phyloP scores from a whole-genome alignment of 345 rosid genomes.

The Melaleuca alternifolia region DNA sequence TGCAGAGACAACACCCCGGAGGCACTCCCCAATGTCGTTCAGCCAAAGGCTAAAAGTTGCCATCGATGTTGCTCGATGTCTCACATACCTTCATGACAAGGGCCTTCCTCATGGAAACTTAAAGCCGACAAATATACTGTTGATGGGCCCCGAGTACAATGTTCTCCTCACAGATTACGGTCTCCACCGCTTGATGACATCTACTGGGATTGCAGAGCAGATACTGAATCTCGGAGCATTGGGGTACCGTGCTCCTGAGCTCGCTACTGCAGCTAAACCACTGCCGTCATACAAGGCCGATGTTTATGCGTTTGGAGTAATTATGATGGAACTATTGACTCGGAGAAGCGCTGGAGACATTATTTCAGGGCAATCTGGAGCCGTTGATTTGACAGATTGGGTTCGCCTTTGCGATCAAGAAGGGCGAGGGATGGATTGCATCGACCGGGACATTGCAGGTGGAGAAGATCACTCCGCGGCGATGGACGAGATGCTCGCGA shows the following conservation, averaged over 20 bases:
- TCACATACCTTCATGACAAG: slow-evolving; percentile 73
- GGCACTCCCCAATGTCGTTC: slow-evolving; percentile 68
- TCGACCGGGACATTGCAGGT: slow-evolving; percentile 76
- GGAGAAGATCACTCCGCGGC: slow-evolving; percentile 75
- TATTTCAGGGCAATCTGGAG: slow-evolving; percentile 92
- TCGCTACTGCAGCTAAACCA: slow-evolving; percentile 54
- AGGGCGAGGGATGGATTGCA: slow-evolving; percentile 85
- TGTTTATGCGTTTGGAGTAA: slow-evolving; percentile 82
- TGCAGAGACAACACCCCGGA: slow-evolving; percentile 90
- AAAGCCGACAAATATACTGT: slow-evolving; percentile 76
- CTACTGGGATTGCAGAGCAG: slow-evolving; percentile 81
- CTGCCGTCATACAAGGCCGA: slow-evolving; percentile 65
- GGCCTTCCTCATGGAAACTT: slow-evolving; percentile 81
- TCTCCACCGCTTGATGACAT: slow-evolving; percentile 80
- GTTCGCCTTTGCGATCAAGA: slow-evolving; percentile 73
- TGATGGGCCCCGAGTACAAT: slow-evolving; percentile 36
- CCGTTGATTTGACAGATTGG: slow-evolving; percentile 88
- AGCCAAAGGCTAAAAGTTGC: slow-evolving; percentile 72
- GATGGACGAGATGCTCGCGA: slow-evolving; percentile 80
- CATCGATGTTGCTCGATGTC: slow-evolving; percentile 64
- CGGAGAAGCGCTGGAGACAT: slow-evolving; percentile 89
- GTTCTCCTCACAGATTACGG: slow-evolving; percentile 65
- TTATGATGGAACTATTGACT: slow-evolving; percentile 82
- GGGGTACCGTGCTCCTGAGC: slow-evolving; percentile 91
- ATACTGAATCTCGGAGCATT: slow-evolving; percentile 82